Evolutionary conservation across 176 grass and related monocot genomes (phyloP), one percentile per base, ranked within the genome.

Genomic region (Hordeum vulgare): DNA sequence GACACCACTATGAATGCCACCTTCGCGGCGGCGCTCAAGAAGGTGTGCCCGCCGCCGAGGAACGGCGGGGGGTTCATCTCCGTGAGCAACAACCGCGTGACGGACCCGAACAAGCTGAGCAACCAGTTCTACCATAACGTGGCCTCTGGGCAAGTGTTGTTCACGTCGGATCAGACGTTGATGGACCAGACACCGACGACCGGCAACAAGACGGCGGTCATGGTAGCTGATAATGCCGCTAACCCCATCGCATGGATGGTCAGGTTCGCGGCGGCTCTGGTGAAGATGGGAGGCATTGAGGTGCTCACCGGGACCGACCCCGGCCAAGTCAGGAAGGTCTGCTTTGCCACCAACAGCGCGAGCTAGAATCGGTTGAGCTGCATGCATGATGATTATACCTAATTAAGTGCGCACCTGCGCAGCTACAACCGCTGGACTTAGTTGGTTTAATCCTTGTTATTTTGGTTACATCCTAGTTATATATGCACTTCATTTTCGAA

Each of bases 271-370:
- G 70, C 3, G 8, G 80, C 89, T 13, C 61, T 91, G 84, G 78
- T 91, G 58, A 90, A 87, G 86, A 91, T 91, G 89, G 89, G 92
- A 3, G 0, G 23, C 18, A 85, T 85, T 37, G 20, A 79, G 45
- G 89, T 91, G 62, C 89, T 89, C 66, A 89, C 76, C 0, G 81
- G 92, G 4, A 62, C 1, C 4, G 33, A 21, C 53, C 18, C 39
- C 6, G 92, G 92, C 11, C 78, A 88, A 72, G 60, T 94, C 67
- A 89, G 92, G 76, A 81, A 76, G n/a, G 29, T 85, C 29, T 94
- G 92, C 33, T 18, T 68, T 74, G 79, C 54, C 39, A 85, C 76
- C 78, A 83, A 92, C 66, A 60, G 9, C 15, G 66, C 3, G 1
- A 68, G 21, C 15, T 60, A 56, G 53, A 53, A 56, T 78, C 15